Evolutionary conservation across 192 early-diverging fungal genomes (phyloP).

Genomic region (Backusella liffmaniae): DNA sequence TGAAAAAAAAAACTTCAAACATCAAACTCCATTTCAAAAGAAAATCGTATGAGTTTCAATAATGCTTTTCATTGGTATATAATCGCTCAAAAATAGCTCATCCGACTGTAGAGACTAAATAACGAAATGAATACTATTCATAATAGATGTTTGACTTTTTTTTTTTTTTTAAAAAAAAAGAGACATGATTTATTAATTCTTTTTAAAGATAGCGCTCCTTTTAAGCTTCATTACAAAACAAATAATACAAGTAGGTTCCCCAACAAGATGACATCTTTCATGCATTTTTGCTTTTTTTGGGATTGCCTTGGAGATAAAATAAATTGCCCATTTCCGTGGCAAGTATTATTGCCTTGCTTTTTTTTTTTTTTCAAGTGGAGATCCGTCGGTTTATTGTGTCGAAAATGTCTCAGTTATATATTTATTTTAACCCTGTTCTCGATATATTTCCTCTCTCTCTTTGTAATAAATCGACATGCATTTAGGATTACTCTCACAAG

Average conservation of each 20-base stretch:
- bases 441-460: too few relatives aligned
- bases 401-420: background rate
- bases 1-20: too few relatives aligned
- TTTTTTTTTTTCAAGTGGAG: background rate
- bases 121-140: too few relatives aligned
- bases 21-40: too few relatives aligned
- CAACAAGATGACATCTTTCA: background rate
- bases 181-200: background rate
- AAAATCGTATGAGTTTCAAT: too few relatives aligned
- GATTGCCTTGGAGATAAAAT: background rate
- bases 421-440: background rate
- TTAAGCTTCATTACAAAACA: background rate
- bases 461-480: slow-evolving; percentile 3
- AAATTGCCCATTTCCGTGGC: background rate
- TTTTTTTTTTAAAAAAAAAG: background rate
- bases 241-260: background rate
- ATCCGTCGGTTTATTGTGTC: background rate
- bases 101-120: too few relatives aligned
- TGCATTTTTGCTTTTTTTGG: background rate
- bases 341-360: background rate
- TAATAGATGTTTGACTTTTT: too few relatives aligned
- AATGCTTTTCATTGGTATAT: too few relatives aligned
- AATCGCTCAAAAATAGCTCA: too few relatives aligned
- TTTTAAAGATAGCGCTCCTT: background rate
- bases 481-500: slow-evolving; percentile 20